Conservation (phyloP, 1,284 basidiomycete genomes). For the Stereum hirsutum region DNA sequence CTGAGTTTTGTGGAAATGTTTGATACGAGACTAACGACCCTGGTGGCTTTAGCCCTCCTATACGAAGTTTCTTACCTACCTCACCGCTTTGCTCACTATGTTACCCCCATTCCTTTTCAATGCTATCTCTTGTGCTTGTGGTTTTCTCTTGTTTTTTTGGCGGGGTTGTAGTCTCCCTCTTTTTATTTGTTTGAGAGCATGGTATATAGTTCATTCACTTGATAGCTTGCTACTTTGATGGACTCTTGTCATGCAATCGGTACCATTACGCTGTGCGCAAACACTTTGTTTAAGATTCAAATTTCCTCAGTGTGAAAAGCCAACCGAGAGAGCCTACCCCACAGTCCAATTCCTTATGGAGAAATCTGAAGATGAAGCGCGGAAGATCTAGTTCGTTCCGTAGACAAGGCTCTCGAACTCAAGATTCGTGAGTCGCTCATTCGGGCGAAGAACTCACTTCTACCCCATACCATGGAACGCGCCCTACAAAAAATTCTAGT, state of each 20-base stretch:
- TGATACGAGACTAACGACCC: constrained; percentile 28
- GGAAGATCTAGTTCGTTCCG: no score
- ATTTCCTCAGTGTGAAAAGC: no score
- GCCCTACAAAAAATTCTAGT: constrained; percentile 63
- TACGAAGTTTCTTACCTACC: constrained; percentile 5
- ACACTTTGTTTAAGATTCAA: background rate
- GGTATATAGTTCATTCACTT: constrained; percentile 8
- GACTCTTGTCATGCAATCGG: constrained; percentile 12
- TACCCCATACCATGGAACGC: constrained; percentile 6
- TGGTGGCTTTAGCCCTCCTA: constrained; percentile 26
- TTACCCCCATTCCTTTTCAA: constrained; percentile 5
- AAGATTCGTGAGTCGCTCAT: no score
- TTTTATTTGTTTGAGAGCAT: constrained; percentile 6
- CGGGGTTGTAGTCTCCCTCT: no score
- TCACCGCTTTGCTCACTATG: constrained; percentile 1
- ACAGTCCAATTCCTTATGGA: no score
- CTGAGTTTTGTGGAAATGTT: constrained; percentile 6
- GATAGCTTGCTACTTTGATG: constrained; percentile 17
- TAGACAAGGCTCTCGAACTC: no score
- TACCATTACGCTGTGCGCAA: constrained; percentile 9
- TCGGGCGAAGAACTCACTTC: no score
- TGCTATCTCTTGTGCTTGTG: constrained; percentile 6
- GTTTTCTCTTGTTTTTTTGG: constrained; percentile 6
- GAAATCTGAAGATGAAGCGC: no score
- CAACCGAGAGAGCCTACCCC: no score